Percentiles rank a stretch among this genome's conserved stretches.
phyloP scores from a whole-genome alignment of 179 eudicot genomes.

The Beta macrorhiza region DNA sequence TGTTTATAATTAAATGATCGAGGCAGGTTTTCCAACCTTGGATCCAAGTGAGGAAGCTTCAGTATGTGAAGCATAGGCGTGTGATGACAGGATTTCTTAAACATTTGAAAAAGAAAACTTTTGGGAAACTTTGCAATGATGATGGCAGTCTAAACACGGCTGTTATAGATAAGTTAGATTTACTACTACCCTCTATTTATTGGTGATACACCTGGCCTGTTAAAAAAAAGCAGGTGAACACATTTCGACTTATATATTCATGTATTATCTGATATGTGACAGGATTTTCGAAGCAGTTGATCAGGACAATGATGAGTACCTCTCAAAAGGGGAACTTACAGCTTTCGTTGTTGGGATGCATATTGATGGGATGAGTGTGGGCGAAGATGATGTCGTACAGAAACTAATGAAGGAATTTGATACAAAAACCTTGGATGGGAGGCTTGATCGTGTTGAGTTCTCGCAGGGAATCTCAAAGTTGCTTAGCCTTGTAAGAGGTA shows the following conservation, averaged over 20 bases:
- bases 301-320: constrained; percentile 33
- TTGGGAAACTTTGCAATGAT: constrained; percentile 44
- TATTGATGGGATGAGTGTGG: constrained; percentile 36
- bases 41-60: constrained; percentile 51
- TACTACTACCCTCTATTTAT: neutral
- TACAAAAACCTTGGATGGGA: constrained; percentile 36
- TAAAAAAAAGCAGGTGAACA: neutral
- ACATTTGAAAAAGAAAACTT: constrained; percentile 46
- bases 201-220: constrained; percentile 2
- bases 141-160: constrained; percentile 49
- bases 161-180: constrained; percentile 40
- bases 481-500: constrained; percentile 32
- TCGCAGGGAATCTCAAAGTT: constrained; percentile 48
- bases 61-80: constrained; percentile 49
- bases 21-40: constrained; percentile 56
- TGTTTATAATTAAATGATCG: neutral
- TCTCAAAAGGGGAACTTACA: constrained; percentile 52
- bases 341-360: constrained; percentile 47
- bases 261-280: constrained; percentile 12
- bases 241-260: neutral
- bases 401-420: constrained; percentile 63
- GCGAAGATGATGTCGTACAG: constrained; percentile 43
- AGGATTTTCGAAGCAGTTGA: constrained; percentile 55
- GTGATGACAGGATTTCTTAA: constrained; percentile 54
- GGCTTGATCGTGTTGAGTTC: constrained; percentile 50